Base-by-base conservation (phyloP, 306 rosid genomes). In the Alnus rubra region DNA sequence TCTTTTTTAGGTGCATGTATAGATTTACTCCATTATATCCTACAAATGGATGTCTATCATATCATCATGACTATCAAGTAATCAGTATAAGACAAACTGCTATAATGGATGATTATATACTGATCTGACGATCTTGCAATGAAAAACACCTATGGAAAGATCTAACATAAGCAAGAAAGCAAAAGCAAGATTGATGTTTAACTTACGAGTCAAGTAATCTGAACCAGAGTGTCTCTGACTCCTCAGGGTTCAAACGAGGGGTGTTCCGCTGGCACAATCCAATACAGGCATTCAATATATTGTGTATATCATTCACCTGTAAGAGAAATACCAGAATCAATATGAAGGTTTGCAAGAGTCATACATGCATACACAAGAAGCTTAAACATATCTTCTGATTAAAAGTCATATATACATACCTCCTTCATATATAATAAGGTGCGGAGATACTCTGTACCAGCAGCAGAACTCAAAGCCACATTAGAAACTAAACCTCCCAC, bases 231-330 rank as follows among this genome's bases (percentile, higher is more conserved):
- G 92, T 87, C 87, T 95, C 97, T 52, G 98, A 88, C 81, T 95
- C 98, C 90, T 90, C 97, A 63, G 93, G 94, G 82, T 95, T 93
- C 81, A 95, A 79, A 70, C 98, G 98, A 83, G 97, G 99, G 80
- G 99, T 95, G 87, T 95, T 95, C 88, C 99, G 85, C 80, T 95
- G 99, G 85, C 99, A 95, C 81, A 95, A 82, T 73, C 93, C 91
- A 80, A 95, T 91, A 83, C 99, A 93, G 74, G 97, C 92, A 76
- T 78, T 90, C 90, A 93, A 84, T 76, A 89, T 62, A 76, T 86
- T 85, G 39, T 74, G 59, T 77, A 91, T 83, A 74, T 81, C 92
- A 28, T 76, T 83, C 84, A 88, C 97, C 98, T 95, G 83, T 71
- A 65, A 74, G 64, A 85, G 51, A 78, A 81, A 67, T 69, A 79